phyloP scores from a whole-genome alignment of 2,329 filamentous ascomycete genomes.

The Pleurostoma richardsiae region DNA sequence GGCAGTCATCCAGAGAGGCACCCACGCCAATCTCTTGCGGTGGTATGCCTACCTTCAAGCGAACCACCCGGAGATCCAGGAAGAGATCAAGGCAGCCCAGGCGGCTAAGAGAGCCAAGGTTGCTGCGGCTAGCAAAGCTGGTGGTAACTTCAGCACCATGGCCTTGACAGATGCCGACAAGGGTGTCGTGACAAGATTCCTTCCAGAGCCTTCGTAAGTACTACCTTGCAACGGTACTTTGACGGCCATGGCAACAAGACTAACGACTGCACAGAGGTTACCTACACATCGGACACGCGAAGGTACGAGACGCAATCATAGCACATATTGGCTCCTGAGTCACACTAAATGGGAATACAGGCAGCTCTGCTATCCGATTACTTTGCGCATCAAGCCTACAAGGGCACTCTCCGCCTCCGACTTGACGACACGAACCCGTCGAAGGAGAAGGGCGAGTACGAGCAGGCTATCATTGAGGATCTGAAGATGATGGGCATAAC shows the following conservation, averaged over 20 bases:
- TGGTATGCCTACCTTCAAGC: slow-evolving; percentile 89
- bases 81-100: slow-evolving; percentile 65
- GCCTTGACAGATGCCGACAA: slow-evolving; percentile 78
- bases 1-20: slow-evolving; percentile 73
- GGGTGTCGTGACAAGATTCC: slow-evolving; percentile 87
- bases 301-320: slow-evolving; percentile 28
- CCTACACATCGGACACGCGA: slow-evolving; percentile 92
- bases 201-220: slow-evolving; percentile 82
- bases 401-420: slow-evolving; percentile 83
- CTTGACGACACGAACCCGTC: slow-evolving; percentile 97
- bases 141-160: slow-evolving; percentile 78
- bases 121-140: slow-evolving; percentile 65
- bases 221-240: not conserved
- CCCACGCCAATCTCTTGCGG: slow-evolving; percentile 70
- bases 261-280: slow-evolving; percentile 53
- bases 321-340: too few relatives aligned
- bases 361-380: slow-evolving; percentile 92
- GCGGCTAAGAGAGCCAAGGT: slow-evolving; percentile 66
- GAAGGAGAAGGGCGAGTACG: slow-evolving; percentile 95
- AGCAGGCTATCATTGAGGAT: slow-evolving; percentile 91
- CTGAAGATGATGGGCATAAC: slow-evolving; percentile 86
- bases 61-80: slow-evolving; percentile 69
- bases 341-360: too few relatives aligned
- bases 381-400: slow-evolving; percentile 90
- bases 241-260: not conserved